Percentiles rank a stretch among this genome's conserved stretches.
phyloP scores from a whole-genome alignment of 371 early-diverging fungal species.

The Mucor plumbeus region DNA sequence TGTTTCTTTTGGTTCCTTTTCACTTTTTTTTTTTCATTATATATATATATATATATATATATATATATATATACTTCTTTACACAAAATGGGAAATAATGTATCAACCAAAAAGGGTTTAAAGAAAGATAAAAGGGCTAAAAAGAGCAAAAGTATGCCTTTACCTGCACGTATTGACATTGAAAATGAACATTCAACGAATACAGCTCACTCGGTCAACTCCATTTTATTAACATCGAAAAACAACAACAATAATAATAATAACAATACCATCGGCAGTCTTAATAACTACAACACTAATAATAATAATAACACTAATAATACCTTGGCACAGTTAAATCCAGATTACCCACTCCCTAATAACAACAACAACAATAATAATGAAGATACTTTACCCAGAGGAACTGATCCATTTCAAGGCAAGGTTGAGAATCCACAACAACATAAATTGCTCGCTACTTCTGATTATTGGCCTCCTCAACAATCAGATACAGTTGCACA shows the following conservation, averaged over 20 bases:
- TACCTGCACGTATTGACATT: conserved; percentile 28
- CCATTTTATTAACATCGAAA: conserved; percentile 47
- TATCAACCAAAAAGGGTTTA: conserved; percentile 25
- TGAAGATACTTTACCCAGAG: conserved; percentile 15
- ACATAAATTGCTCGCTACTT: conserved; percentile 40
- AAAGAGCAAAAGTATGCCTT: conserved; percentile 28
- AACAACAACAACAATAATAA: too few relatives aligned
- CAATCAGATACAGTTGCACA: conserved; percentile 3
- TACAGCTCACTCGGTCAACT: conserved; percentile 54
- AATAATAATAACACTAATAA: conserved; percentile 9
- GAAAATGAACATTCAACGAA: conserved; percentile 55
- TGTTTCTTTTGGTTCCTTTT: conserved; percentile 8
- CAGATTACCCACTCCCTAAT: conserved; percentile 46
- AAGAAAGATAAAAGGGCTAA: conserved; percentile 22
- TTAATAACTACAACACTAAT: conserved; percentile 1
- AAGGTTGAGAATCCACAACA: conserved; percentile 44
- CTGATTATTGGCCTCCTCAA: conserved; percentile 47
- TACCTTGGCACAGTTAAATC: conserved; percentile 49
- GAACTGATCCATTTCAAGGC: conserved; percentile 33
- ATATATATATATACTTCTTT: neutral
- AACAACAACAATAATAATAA: conserved; percentile 26
- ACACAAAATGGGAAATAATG: conserved; percentile 31
- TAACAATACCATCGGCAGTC: neutral
- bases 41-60: too few relatives aligned
- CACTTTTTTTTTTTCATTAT: conserved; percentile 10